These are phyloP conservation scores for Rhynchospora pubera DNA, from an alignment of 176 grass and related monocot species.

Conservation along the genomic window DNA sequence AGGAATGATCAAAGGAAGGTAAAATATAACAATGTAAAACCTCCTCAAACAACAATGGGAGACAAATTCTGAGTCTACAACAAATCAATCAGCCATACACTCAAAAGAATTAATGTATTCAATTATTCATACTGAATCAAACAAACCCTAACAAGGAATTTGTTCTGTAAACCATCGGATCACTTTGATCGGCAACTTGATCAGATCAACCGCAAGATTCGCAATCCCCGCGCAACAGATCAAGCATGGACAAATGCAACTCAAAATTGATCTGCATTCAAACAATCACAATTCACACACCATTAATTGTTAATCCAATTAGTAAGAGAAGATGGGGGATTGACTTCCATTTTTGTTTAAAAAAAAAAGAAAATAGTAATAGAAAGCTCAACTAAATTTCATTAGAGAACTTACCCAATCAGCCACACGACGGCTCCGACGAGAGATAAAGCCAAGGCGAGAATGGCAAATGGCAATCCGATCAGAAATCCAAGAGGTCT, in stretches of 20 bases:
- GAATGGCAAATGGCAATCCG: slow-evolving; percentile 41
- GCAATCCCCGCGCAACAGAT: slow-evolving; percentile 31
- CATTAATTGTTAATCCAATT: background rate
- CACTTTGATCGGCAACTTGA: slow-evolving; percentile 52
- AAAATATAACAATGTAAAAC: background rate
- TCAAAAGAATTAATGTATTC: background rate
- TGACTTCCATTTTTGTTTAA: too few relatives aligned
- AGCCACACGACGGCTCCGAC: slow-evolving; percentile 50
- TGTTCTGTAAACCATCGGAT: slow-evolving; percentile 43
- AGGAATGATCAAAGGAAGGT: background rate
- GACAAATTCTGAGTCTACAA: background rate
- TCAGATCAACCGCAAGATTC: slow-evolving; percentile 43
- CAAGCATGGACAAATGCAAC: slow-evolving; percentile 57
- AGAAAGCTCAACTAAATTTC: too few relatives aligned
- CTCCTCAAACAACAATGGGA: background rate
- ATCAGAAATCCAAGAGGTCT: slow-evolving; percentile 50
- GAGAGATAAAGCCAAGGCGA: slow-evolving; percentile 40
- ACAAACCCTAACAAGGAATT: slow-evolving; percentile 38
- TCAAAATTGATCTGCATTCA: slow-evolving; percentile 28
- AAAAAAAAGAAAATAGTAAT: too few relatives aligned
- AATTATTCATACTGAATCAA: background rate
- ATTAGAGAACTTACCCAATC: slow-evolving; percentile 27
- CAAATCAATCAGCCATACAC: background rate
- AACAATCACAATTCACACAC: background rate
- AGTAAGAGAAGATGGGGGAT: background rate